A percentile compares a stretch with the other conserved stretches of the same genome.
Conservation (phyloP, 2,329 filamentous ascomycete genomes). For the Alternaria panax region DNA sequence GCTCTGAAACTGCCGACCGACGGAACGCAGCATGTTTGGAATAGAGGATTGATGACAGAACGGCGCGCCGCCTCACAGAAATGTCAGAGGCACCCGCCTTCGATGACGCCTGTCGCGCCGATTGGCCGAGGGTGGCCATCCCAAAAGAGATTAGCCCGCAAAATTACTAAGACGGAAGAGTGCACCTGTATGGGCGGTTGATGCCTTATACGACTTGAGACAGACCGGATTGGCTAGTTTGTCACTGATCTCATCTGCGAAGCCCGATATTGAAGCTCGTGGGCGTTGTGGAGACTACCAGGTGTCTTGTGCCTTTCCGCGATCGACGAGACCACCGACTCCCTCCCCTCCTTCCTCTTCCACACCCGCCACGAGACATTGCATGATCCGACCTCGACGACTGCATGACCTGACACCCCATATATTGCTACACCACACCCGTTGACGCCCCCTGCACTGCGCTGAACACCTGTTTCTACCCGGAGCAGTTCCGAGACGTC, state of each 20-base stretch:
- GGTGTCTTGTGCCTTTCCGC: constrained; percentile 19
- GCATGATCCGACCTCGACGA: constrained; percentile 10
- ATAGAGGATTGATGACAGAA: constrained; percentile 1
- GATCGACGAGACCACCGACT: constrained; percentile 23
- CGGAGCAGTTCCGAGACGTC: constrained; percentile 38
- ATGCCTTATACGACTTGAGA: constrained; percentile 5
- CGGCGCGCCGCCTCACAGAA: constrained; percentile 17
- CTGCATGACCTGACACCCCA: constrained; percentile 13
- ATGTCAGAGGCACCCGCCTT: constrained; percentile 19
- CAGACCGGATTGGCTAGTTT: constrained; percentile 10
- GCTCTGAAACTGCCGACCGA: constrained; percentile 39
- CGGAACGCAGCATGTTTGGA: constrained; percentile 48
- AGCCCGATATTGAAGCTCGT: constrained; percentile 14
- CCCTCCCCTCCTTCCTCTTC: constrained; percentile 24
- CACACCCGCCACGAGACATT: constrained; percentile 21
- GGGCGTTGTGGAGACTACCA: constrained; percentile 19
- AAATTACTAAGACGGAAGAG: constrained; percentile 28
- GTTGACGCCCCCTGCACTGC: constrained; percentile 13
- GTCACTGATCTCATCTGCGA: constrained; percentile 3
- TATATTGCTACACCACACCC: constrained; percentile 5
- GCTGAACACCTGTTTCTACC: constrained; percentile 12
- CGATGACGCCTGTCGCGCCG: constrained; percentile 29
- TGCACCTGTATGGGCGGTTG: constrained; percentile 16
- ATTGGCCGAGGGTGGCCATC: constrained; percentile 25
- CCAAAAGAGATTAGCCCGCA: constrained; percentile 25